Conservation (phyloP, 208 protist genomes). For the Spongospora subterranea region DNA sequence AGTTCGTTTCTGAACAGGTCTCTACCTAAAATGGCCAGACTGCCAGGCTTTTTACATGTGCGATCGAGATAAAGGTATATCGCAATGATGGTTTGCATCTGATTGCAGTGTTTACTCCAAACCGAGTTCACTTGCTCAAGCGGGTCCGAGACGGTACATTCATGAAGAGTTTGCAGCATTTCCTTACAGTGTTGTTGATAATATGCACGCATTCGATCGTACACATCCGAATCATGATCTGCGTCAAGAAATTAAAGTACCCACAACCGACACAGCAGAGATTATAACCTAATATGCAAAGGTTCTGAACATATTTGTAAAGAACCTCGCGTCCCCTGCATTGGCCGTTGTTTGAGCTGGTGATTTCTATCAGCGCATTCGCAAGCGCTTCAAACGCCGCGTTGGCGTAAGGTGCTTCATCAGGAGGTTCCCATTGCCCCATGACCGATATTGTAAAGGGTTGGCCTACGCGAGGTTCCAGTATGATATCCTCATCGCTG, state of each 20-base stretch:
- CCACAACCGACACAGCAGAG: background rate
- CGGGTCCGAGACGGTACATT: background rate
- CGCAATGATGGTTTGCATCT: background rate
- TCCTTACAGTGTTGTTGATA: background rate
- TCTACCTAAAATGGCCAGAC: background rate
- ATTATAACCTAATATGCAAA: background rate
- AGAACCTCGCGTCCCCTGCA: background rate
- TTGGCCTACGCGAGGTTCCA: no score
- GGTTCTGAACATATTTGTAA: slow-evolving; percentile 4
- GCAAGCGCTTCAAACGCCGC: background rate
- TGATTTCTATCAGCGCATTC: background rate
- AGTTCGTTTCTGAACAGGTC: background rate
- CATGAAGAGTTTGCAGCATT: background rate
- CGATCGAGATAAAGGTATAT: slow-evolving; percentile 23
- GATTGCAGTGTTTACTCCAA: background rate
- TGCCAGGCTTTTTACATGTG: background rate
- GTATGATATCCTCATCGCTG: no score
- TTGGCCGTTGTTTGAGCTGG: background rate
- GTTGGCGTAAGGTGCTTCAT: background rate
- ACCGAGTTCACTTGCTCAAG: background rate
- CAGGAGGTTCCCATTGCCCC: no score
- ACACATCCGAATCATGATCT: background rate
- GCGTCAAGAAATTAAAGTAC: background rate
- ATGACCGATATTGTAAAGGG: no score
- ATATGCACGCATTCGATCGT: background rate